These are phyloP conservation scores for Aspergillus costaricaensis DNA, from an alignment of 2,329 filamentous ascomycete genomes.

Conservation along the genomic window DNA sequence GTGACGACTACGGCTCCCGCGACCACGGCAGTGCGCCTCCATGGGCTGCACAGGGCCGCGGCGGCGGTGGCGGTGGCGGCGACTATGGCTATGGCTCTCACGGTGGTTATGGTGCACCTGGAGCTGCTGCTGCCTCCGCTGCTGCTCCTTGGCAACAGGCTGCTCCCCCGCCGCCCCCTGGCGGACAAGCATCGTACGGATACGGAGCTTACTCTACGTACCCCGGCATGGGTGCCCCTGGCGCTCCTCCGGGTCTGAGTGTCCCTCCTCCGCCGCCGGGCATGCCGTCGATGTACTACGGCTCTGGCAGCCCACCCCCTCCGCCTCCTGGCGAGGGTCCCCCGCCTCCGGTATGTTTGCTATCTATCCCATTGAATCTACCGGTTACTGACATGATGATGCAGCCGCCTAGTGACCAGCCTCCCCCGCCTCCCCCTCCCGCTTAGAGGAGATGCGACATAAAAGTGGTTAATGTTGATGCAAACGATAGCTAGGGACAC, in stretches of 20 bases:
- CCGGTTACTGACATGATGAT: not conserved
- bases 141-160: constrained; percentile 66
- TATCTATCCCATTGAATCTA: not conserved
- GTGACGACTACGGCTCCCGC: constrained; percentile 49
- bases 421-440: constrained; percentile 64
- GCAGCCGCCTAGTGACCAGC: constrained; percentile 55
- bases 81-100: constrained; percentile 46
- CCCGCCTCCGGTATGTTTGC: constrained; percentile 42
- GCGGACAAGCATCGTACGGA: constrained; percentile 53
- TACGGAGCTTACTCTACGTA: constrained; percentile 58
- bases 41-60: constrained; percentile 42
- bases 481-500: not conserved
- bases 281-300: constrained; percentile 43
- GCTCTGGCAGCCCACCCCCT: constrained; percentile 41
- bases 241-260: constrained; percentile 51
- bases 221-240: constrained; percentile 55
- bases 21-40: constrained; percentile 40
- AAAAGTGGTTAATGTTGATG: not conserved
- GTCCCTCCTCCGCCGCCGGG: constrained; percentile 50
- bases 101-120: constrained; percentile 43
- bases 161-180: constrained; percentile 51
- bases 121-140: constrained; percentile 55
- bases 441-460: constrained; percentile 23
- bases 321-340: constrained; percentile 46
- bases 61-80: constrained; percentile 46